A percentile compares a stretch with the other conserved stretches of the same genome.
Evolutionary conservation across 2,329 filamentous ascomycete species (phyloP).

Genomic region (Fusarium coffeatum): DNA sequence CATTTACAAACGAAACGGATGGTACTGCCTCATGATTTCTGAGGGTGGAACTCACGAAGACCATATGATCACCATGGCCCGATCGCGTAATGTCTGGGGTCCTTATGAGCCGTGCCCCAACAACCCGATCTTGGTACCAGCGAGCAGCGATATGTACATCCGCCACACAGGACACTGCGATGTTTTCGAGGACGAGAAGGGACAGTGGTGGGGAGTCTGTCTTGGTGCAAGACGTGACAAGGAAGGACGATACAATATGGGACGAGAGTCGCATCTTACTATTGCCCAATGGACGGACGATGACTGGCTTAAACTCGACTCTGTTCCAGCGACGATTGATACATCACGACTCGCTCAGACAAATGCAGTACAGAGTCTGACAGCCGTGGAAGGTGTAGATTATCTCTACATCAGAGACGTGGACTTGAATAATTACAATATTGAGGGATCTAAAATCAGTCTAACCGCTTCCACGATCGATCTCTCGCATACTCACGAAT

Average conservation of each 20-base stretch:
- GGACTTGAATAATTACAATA: slow-evolving; percentile 8
- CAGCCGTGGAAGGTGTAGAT: slow-evolving; percentile 6
- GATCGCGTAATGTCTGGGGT: slow-evolving; percentile 10
- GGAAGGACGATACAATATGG: slow-evolving; percentile 13
- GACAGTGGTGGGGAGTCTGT: slow-evolving; percentile 19
- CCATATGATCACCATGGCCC: slow-evolving; percentile 21
- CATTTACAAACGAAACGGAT: slow-evolving; percentile 19
- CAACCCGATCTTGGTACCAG: slow-evolving; percentile 3
- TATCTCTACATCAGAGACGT: slow-evolving; percentile 16
- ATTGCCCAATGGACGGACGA: slow-evolving; percentile 4
- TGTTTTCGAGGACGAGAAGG: slow-evolving; percentile 1
- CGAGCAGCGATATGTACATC: slow-evolving; percentile 1
- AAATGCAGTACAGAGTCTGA: background rate
- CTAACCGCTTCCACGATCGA: background rate
- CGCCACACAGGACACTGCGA: slow-evolving; percentile 21
- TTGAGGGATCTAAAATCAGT: background rate
- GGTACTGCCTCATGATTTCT: slow-evolving; percentile 17
- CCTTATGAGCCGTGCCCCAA: slow-evolving; percentile 10
- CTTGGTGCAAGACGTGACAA: slow-evolving; percentile 15
- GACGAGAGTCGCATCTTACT: slow-evolving; percentile 10
- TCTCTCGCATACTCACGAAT: background rate
- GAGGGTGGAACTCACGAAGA: slow-evolving; percentile 18
- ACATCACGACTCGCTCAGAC: background rate
- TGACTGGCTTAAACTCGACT: slow-evolving; percentile 9
- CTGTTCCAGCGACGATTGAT: background rate